A percentile compares a stretch with the other conserved stretches of the same genome.
Conservation (phyloP, 352 stramenopile species). For the Pythium myriotylum region DNA sequence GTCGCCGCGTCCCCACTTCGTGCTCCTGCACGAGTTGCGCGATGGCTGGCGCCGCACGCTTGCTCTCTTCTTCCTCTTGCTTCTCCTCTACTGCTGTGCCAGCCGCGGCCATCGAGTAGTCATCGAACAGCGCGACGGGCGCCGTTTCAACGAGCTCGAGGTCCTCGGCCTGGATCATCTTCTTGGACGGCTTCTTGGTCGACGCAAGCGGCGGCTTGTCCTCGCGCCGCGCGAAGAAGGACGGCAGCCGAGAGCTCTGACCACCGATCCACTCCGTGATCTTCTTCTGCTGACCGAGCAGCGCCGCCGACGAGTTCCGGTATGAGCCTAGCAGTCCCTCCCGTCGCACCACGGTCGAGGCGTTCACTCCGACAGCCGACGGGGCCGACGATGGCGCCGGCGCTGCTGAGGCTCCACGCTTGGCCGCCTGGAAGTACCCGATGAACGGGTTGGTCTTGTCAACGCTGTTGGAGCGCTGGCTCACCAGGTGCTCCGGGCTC, state of each 20-base stretch:
- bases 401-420: neutral
- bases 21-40: conserved; percentile 19
- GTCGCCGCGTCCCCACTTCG: neutral
- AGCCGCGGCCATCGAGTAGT: conserved; percentile 16
- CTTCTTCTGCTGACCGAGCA: conserved; percentile 49
- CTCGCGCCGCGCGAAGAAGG: conserved; percentile 24
- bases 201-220: conserved; percentile 15
- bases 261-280: conserved; percentile 54
- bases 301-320: conserved; percentile 33
- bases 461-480: conserved; percentile 53
- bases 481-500: conserved; percentile 25
- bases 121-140: conserved; percentile 19
- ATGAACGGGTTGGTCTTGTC: conserved; percentile 90
- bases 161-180: conserved; percentile 14
- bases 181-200: conserved; percentile 12
- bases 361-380: neutral
- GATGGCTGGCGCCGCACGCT: neutral
- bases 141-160: conserved; percentile 11
- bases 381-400: conserved; percentile 1
- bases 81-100: neutral
- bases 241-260: conserved; percentile 30
- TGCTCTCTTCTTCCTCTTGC: neutral
- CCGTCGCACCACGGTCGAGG: conserved; percentile 14
- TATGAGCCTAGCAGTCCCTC: conserved; percentile 25
- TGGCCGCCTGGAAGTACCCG: conserved; percentile 75